Conservation (phyloP, 1,284 basidiomycete species). For the Ceratobasidium sp. region DNA sequence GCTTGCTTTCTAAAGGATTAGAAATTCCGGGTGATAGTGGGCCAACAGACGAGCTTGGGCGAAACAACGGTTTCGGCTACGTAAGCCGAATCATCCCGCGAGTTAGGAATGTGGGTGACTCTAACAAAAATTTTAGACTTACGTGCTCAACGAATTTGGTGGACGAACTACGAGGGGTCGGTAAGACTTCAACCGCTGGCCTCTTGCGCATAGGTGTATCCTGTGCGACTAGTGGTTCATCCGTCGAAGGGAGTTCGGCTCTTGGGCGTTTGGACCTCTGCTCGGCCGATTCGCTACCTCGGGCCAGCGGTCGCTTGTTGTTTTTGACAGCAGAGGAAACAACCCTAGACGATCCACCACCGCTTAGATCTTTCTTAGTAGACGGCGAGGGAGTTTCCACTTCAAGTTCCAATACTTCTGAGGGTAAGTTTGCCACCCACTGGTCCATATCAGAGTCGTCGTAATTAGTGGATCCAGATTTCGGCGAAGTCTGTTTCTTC, state of each 20-base stretch:
- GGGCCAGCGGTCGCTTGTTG: not conserved
- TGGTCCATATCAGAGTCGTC: conserved; percentile 36
- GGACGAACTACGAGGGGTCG: not conserved
- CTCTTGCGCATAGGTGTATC: conserved; percentile 4
- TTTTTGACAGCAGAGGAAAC: not conserved
- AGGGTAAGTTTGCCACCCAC: conserved; percentile 35
- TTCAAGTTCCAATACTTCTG: conserved; percentile 24
- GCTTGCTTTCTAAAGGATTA: not conserved
- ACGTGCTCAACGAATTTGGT: not conserved
- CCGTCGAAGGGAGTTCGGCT: not conserved
- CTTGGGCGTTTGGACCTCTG: conserved; percentile 5
- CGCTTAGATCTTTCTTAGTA: not conserved
- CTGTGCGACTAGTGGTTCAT: not conserved
- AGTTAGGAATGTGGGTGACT: too few relatives aligned
- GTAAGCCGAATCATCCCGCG: not conserved
- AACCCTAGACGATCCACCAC: not conserved
- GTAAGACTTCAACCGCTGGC: not conserved
- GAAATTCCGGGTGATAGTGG: not conserved
- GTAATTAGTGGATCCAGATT: conserved; percentile 19
- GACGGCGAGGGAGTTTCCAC: not conserved
- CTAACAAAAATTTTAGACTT: not conserved
- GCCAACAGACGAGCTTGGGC: conserved; percentile 11
- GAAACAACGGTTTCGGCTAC: conserved; percentile 21
- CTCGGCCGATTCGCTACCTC: not conserved
- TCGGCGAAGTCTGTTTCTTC: not conserved